Evolutionary conservation across 345 rosid species (phyloP).

Genomic region (Gossypium longicalyx): DNA sequence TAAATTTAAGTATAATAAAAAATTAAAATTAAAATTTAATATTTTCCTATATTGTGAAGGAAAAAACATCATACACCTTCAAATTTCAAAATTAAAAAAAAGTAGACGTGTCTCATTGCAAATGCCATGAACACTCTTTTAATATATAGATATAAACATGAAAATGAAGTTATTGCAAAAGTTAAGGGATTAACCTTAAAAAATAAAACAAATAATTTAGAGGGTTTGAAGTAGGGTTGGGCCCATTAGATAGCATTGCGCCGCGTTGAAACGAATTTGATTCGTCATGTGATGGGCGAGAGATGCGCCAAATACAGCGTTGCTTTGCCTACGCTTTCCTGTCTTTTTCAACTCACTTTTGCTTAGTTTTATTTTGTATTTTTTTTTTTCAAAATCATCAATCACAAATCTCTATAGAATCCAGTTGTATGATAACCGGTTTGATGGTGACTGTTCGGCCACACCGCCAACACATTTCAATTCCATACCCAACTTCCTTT

Average conservation of each 20-base stretch:
- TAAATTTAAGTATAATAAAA: no score
- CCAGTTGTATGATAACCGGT: not conserved
- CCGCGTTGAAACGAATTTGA: slow-evolving; percentile 1
- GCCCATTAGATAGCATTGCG: not conserved
- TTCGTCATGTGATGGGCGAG: slow-evolving; percentile 21
- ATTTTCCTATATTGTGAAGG: no score
- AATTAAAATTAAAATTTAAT: no score
- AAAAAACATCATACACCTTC: no score
- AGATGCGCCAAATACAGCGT: slow-evolving; percentile 26
- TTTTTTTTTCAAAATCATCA: not conserved
- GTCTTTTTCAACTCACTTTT: not conserved
- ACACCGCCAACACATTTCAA: not conserved
- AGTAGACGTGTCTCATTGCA: no score
- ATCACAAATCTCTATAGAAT: not conserved
- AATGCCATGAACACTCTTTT: no score
- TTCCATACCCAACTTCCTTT: not conserved
- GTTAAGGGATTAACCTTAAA: no score
- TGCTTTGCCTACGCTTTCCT: not conserved
- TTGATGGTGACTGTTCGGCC: not conserved
- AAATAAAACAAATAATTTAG: no score
- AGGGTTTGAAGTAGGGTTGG: not conserved
- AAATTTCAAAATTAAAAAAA: no score
- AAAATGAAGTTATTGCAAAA: no score
- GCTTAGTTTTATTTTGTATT: not conserved
- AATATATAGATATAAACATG: no score